Percentiles rank a stretch among this genome's conserved stretches.
Conservation (phyloP, 805 yeast genomes). For the Clavispora vitiphila region DNA sequence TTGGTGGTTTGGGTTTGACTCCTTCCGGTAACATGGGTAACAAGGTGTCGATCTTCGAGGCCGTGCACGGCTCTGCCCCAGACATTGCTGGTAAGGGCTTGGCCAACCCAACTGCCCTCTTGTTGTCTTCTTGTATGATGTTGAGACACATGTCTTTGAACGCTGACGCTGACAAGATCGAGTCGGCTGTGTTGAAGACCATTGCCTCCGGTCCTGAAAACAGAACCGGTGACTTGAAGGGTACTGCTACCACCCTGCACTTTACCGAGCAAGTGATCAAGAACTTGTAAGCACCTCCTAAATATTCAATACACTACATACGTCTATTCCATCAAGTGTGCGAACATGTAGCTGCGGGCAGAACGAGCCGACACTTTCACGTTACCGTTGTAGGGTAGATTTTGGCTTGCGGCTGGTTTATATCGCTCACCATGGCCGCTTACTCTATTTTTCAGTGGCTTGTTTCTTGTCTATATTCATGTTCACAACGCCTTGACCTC, state of each 20-base stretch:
- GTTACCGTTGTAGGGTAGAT: neutral
- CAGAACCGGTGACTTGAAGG: constrained; percentile 96
- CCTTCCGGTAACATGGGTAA: constrained; percentile 99
- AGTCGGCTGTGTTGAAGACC: constrained; percentile 79
- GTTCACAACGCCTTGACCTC: neutral
- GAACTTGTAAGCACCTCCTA: constrained; percentile 45
- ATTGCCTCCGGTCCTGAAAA: constrained; percentile 94
- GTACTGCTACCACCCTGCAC: constrained; percentile 80
- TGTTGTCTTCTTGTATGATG: constrained; percentile 97
- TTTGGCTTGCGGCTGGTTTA: too few species aligned
- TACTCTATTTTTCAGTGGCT: too few species aligned
- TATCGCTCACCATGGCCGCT: too few species aligned
- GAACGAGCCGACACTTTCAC: too few species aligned
- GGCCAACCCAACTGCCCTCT: constrained; percentile 97
- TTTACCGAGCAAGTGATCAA: constrained; percentile 89
- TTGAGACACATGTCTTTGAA: constrained; percentile 95
- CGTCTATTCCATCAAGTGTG: too few species aligned
- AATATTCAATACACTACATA: constrained; percentile 8
- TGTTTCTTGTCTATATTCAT: too few species aligned
- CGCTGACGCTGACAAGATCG: constrained; percentile 77
- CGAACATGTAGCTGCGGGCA: too few species aligned
- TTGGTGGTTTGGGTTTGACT: constrained; percentile 98
- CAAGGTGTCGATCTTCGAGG: constrained; percentile 96
- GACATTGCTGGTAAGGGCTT: constrained; percentile 98
- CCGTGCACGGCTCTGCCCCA: constrained; percentile 99